Conservation (phyloP, 1,284 basidiomycete species). For the Trametes pubescens region DNA sequence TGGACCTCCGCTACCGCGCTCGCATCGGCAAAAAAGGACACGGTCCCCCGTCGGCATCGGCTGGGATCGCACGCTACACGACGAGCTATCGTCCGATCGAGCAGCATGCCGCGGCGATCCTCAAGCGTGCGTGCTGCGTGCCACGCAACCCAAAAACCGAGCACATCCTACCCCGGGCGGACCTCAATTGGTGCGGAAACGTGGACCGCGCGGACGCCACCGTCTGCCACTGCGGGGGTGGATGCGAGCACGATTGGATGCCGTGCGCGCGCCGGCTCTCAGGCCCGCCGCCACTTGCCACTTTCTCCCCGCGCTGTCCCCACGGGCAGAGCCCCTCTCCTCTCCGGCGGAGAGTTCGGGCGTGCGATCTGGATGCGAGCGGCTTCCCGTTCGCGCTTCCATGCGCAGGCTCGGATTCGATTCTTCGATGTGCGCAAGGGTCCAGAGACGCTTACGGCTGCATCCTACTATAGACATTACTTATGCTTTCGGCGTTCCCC, state of each 20-base stretch:
- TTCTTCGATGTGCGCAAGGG: conserved; percentile 8
- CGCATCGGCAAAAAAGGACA: conserved; percentile 6
- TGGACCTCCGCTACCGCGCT: not conserved
- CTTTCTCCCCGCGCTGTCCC: conserved; percentile 26
- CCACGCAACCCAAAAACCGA: conserved; percentile 13
- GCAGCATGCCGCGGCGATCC: conserved; percentile 19
- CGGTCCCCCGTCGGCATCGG: not conserved
- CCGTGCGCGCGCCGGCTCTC: conserved; percentile 18
- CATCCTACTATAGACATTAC: conserved; percentile 2
- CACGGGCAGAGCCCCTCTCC: not conserved
- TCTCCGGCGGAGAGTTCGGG: conserved; percentile 3
- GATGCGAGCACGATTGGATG: conserved; percentile 23
- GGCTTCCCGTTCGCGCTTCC: not conserved
- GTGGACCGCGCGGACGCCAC: conserved; percentile 16
- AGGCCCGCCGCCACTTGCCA: conserved; percentile 30
- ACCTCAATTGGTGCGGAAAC: conserved; percentile 14
- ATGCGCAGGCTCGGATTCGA: conserved; percentile 2
- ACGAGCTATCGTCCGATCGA: conserved; percentile 5
- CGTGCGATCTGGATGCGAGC: not conserved
- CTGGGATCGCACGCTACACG: not conserved
- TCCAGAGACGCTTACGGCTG: conserved; percentile 1
- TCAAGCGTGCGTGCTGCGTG: conserved; percentile 11
- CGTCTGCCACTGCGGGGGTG: conserved; percentile 4
- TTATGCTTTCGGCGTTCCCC: not conserved
- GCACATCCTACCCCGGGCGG: conserved; percentile 13